phyloP scores from a whole-genome alignment of 306 rosid species.

The Vigna hirtella region DNA sequence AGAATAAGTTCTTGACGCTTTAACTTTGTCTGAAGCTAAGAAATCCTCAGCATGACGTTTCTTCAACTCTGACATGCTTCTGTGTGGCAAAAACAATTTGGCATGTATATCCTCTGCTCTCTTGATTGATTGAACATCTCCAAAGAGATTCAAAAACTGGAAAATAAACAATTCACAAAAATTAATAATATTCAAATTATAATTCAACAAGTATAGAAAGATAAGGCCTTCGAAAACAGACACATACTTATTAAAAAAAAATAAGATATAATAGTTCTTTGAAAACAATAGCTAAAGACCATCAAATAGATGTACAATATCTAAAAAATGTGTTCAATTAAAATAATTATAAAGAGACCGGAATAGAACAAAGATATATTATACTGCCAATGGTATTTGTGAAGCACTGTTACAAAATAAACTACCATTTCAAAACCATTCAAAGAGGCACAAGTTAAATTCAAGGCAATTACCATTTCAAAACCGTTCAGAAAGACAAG shows the following conservation, averaged over 20 bases:
- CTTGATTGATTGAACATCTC: slow-evolving; percentile 87
- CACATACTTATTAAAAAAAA: background rate
- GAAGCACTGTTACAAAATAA: background rate
- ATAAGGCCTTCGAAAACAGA: slow-evolving; percentile 16
- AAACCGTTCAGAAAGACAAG: slow-evolving; percentile 1
- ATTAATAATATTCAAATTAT: slow-evolving; percentile 33
- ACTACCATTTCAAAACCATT: background rate
- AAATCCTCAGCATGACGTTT: slow-evolving; percentile 96
- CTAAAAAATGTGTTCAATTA: background rate
- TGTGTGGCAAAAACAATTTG: slow-evolving; percentile 80
- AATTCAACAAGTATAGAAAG: background rate
- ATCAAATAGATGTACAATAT: background rate
- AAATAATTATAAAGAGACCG: background rate
- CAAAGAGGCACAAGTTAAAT: slow-evolving; percentile 6
- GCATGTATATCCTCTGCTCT: slow-evolving; percentile 95
- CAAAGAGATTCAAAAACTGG: slow-evolving; percentile 95
- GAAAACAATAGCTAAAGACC: background rate
- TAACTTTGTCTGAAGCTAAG: slow-evolving; percentile 85
- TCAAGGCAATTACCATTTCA: background rate
- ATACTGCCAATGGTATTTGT: background rate
- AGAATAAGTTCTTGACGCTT: slow-evolving; percentile 74
- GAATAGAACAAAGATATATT: too few species aligned
- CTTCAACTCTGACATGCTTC: slow-evolving; percentile 87
- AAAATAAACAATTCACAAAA: slow-evolving; percentile 37
- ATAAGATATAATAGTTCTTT: background rate